phyloP scores from a whole-genome alignment of 2,329 filamentous ascomycete species.

The Alternaria sp. region DNA sequence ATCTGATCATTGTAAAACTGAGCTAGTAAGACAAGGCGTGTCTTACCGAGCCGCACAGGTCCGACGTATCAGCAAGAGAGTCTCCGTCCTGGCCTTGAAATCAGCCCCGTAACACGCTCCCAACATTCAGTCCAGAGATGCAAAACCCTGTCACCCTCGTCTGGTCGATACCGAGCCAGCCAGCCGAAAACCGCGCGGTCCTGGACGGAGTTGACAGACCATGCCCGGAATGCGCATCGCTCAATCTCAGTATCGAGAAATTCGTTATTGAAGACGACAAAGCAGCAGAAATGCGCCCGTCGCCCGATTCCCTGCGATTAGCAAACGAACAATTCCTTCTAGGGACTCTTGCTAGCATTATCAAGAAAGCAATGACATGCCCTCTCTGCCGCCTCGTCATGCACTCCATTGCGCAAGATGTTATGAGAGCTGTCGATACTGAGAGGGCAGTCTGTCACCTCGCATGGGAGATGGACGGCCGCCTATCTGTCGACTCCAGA shows the following conservation, averaged over 20 bases:
- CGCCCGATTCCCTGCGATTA: neutral
- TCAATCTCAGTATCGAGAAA: neutral
- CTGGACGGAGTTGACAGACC: neutral
- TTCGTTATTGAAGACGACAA: neutral
- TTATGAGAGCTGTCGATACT: neutral
- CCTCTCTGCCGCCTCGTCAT: neutral
- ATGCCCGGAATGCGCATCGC: neutral
- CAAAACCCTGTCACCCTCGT: too few species aligned
- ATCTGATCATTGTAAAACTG: too few species aligned
- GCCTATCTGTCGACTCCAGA: fast-evolving
- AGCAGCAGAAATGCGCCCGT: neutral
- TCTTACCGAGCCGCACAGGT: too few species aligned
- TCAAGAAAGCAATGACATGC: neutral
- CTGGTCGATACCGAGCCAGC: too few species aligned
- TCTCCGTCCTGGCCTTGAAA: too few species aligned
- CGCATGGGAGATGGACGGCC: neutral
- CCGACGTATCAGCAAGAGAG: too few species aligned
- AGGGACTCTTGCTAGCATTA: neutral
- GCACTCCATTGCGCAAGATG: neutral
- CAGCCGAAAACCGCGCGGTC: neutral
- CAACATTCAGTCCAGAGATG: too few species aligned
- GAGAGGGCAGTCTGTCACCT: neutral
- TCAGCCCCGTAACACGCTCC: too few species aligned
- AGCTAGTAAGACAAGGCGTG: too few species aligned
- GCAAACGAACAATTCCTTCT: neutral